Conservation (phyloP, 2,329 filamentous ascomycete genomes). For the Leptographium wingfieldii region DNA sequence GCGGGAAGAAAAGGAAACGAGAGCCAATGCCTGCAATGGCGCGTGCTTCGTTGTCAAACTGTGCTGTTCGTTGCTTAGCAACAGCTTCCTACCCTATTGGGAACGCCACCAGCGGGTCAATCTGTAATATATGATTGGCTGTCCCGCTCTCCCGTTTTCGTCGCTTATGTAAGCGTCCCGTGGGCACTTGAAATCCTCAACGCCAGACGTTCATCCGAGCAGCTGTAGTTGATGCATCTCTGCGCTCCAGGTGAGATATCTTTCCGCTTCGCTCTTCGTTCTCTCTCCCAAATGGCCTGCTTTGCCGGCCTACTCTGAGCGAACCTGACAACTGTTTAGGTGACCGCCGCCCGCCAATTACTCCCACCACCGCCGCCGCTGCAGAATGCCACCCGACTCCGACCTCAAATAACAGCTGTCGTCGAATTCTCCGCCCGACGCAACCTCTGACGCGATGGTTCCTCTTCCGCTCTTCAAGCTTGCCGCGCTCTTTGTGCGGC, state of each 20-base stretch:
- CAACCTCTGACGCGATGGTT: constrained; percentile 35
- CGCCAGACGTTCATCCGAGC: neutral
- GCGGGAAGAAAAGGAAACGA: neutral
- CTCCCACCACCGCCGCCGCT: neutral
- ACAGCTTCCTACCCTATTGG: neutral
- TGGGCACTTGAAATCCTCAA: neutral
- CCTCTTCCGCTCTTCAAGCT: constrained; percentile 56
- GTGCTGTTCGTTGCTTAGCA: constrained; percentile 1
- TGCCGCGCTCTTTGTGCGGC: constrained; percentile 48
- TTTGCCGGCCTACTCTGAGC: neutral
- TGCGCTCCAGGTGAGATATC: neutral
- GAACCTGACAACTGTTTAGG: neutral
- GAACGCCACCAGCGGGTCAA: neutral
- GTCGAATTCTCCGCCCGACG: neutral
- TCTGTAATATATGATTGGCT: constrained; percentile 7
- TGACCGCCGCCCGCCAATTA: neutral
- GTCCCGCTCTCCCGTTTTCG: neutral
- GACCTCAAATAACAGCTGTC: neutral
- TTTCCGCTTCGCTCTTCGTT: neutral
- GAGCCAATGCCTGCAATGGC: neutral
- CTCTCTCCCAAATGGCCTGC: neutral
- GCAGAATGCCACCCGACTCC: neutral
- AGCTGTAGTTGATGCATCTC: neutral
- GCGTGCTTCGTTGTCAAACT: neutral
- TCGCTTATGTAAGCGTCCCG: neutral